phyloP scores from a whole-genome alignment of 345 rosid species.

The Jatropha curcas region DNA sequence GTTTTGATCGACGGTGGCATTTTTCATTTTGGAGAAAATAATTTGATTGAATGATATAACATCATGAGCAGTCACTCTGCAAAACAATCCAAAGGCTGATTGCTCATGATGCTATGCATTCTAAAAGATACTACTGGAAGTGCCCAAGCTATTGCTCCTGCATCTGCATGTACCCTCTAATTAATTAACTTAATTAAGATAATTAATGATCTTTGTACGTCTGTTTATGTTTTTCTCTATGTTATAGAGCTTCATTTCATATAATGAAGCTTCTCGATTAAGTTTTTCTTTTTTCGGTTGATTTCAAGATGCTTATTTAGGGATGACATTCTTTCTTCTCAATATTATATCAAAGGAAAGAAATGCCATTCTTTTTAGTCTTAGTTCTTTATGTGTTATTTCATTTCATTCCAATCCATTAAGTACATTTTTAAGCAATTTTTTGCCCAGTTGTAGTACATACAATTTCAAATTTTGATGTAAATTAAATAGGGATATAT shows the following conservation, averaged over 20 bases:
- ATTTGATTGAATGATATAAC: conserved; percentile 43
- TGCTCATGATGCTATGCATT: conserved; percentile 75
- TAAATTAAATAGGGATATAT: too few relatives aligned
- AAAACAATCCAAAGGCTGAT: conserved; percentile 49
- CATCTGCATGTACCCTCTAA: conserved; percentile 9
- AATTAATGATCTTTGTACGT: background rate
- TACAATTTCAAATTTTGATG: too few relatives aligned
- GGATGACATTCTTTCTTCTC: background rate
- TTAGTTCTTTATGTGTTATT: background rate
- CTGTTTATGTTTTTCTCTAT: background rate
- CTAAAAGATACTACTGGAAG: background rate
- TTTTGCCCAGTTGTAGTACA: too few relatives aligned
- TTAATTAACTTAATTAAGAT: background rate
- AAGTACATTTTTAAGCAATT: too few relatives aligned
- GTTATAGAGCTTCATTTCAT: conserved; percentile 1
- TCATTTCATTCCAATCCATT: background rate
- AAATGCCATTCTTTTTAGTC: background rate
- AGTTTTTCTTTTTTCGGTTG: background rate
- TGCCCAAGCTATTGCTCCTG: conserved; percentile 2
- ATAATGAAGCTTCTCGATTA: conserved; percentile 10
- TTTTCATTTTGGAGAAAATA: background rate
- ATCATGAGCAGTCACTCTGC: conserved; percentile 64
- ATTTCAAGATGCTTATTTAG: background rate
- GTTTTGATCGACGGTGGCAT: conserved; percentile 26
- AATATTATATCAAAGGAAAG: conserved; percentile 2